Evolutionary conservation across 2,329 filamentous ascomycete species (phyloP), one percentile per base, ranked within the genome.

Genomic region (Aureobasidium melanogenum): DNA sequence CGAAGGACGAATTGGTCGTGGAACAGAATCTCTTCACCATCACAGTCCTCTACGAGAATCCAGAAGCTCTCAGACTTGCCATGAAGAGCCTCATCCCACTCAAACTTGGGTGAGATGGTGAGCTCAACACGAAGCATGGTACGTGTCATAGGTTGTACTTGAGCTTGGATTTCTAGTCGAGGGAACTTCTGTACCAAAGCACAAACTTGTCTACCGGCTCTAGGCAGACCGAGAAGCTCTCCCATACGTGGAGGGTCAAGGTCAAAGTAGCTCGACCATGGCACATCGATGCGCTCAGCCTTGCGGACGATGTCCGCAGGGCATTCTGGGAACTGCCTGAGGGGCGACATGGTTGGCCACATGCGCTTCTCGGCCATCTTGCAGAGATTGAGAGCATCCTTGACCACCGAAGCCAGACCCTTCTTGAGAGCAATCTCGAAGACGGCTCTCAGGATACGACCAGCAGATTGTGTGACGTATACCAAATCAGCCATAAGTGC

Each of bases 341-440:
- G 80, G 12, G 95, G 94, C 39, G 91, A 90, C 94, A 97, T 99
- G 6, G 93, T 97, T 15, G 93, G 92, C 94, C 94, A 99, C 95
- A 99, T 99, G 54, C 95, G 84, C 80, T 96, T 96, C 79, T 99
- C 94, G 0, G 93, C 94, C 91, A 96, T 97, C 78, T 99, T 99
- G 78, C 95, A 99, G 58, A 99, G 82, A 68, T 96, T 90, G 44
- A 99, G 80, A 0, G 94, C 92, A 64, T 88, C 91, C 77, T 94
- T 96, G 9, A 94, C 90, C 3, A 97, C 94, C 17, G 86, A 88
- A 0, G 94, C 86, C 93, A 93, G 99, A 36, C 93, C 93, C 75
- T 97, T 97, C 77, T 93, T 96, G 66, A 99, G 77, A n/a, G 89
- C 88, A 60, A 99, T 97, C 76, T 99, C 95, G 67, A 97, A 99